Percentiles rank a stretch among this genome's conserved stretches.
Evolutionary conservation across 2,329 filamentous ascomycete genomes (phyloP).

Genomic region (Phyllosticta citrichinensis): DNA sequence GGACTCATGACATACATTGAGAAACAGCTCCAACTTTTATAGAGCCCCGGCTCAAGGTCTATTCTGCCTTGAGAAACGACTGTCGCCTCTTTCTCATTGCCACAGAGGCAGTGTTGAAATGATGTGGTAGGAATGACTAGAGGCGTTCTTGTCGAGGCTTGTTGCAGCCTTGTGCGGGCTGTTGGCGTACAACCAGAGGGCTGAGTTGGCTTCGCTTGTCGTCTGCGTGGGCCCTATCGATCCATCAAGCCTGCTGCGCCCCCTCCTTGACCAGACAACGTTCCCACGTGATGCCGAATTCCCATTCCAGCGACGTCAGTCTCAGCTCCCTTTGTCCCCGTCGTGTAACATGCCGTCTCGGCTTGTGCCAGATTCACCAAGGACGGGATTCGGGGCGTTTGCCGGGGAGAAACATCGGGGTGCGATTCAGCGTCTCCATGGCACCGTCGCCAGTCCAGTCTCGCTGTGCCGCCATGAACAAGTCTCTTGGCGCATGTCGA

Average conservation of each 20-base stretch:
- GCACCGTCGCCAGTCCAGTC: constrained; percentile 19
- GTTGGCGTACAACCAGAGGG: background rate
- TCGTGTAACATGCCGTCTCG: background rate
- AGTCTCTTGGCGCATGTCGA: constrained; percentile 18
- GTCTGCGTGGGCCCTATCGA: background rate
- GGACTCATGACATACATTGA: background rate
- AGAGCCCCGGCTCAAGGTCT: background rate
- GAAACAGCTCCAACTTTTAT: background rate
- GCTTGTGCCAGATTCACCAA: background rate
- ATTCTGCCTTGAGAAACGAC: background rate
- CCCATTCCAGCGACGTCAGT: background rate
- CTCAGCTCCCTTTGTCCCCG: background rate
- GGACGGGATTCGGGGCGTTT: background rate
- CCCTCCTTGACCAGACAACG: background rate
- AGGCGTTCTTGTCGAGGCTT: background rate
- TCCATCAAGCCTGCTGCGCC: background rate
- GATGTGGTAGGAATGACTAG: background rate
- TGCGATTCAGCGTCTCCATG: background rate
- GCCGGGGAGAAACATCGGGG: background rate
- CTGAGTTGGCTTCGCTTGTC: background rate
- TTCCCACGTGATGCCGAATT: background rate
- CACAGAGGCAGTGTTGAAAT: background rate
- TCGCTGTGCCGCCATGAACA: constrained; percentile 30
- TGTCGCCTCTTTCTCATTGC: background rate
- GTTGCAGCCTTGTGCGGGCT: background rate